These are phyloP conservation scores for Phyllachora maydis DNA, from an alignment of 2,329 filamentous ascomycete species.

Conservation along the genomic window DNA sequence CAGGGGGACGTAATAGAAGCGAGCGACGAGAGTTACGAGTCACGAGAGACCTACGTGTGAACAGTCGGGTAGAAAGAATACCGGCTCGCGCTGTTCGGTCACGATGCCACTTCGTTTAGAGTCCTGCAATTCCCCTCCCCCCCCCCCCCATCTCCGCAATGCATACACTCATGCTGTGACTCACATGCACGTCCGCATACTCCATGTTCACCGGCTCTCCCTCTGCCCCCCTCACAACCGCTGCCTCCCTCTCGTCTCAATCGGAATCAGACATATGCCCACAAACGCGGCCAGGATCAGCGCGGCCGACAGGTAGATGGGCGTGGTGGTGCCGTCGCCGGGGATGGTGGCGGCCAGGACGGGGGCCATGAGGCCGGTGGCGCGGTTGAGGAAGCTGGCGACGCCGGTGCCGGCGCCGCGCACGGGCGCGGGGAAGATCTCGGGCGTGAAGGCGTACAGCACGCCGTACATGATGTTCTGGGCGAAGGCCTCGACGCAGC, in stretches of 20 bases:
- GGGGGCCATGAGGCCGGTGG: constrained; percentile 47
- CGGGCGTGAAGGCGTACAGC: constrained; percentile 57
- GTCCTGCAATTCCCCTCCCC: background rate
- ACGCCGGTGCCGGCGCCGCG: constrained; percentile 55
- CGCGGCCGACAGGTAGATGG: constrained; percentile 33
- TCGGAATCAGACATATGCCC: constrained; percentile 37
- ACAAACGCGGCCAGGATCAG: constrained; percentile 38
- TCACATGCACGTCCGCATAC: no score
- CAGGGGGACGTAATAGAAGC: constrained; percentile 23
- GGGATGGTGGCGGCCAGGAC: constrained; percentile 42
- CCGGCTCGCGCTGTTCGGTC: background rate
- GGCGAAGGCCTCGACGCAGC: constrained; percentile 47
- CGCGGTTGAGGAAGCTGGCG: constrained; percentile 47
- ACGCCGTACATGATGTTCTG: constrained; percentile 65
- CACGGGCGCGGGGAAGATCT: constrained; percentile 54
- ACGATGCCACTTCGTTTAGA: background rate
- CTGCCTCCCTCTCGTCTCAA: constrained; percentile 40
- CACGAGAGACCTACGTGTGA: background rate
- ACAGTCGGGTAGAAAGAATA: background rate
- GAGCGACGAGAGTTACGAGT: no score
- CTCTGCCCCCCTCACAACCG: constrained; percentile 21
- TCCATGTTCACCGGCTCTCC: no score
- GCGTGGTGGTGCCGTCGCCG: constrained; percentile 32
- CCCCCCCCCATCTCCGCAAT: background rate
- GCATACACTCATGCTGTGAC: constrained; percentile 1